phyloP scores from a whole-genome alignment of 2,329 filamentous ascomycete genomes.

The Orbilia oligospora region DNA sequence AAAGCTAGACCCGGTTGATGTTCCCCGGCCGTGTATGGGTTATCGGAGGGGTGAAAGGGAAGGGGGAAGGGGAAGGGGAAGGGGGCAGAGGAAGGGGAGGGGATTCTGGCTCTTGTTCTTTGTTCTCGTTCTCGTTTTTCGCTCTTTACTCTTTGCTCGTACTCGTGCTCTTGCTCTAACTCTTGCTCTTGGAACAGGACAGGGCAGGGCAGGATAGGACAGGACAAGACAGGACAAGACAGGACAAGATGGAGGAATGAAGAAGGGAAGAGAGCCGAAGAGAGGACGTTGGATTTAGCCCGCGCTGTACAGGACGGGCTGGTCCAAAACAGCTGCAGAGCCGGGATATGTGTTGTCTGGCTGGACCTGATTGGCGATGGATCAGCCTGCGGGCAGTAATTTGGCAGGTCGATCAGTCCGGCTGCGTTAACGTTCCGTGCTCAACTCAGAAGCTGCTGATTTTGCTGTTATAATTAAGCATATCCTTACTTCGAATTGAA shows the following conservation, averaged over 20 bases:
- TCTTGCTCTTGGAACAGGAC: background rate
- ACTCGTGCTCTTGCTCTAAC: background rate
- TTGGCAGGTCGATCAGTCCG: constrained; percentile 59
- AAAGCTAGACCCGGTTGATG: constrained; percentile 53
- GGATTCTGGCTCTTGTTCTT: background rate
- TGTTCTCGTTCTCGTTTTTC: too few relatives aligned
- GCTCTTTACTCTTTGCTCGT: too few relatives aligned
- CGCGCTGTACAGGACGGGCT: background rate
- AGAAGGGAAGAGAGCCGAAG: background rate
- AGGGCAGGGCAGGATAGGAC: too few relatives aligned
- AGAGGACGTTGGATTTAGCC: constrained; percentile 47
- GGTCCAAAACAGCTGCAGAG: constrained; percentile 11
- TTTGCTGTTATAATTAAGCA: too few relatives aligned
- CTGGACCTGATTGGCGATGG: constrained; percentile 60
- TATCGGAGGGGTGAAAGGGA: constrained; percentile 2
- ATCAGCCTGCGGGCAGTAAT: constrained; percentile 58
- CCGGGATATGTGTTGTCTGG: constrained; percentile 35
- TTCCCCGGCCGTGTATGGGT: constrained; percentile 49
- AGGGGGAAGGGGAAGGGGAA: background rate
- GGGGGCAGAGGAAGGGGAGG: background rate
- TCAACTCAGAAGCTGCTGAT: constrained; percentile 29
- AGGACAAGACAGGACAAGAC: background rate
- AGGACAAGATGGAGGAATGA: constrained; percentile 27
- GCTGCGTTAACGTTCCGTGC: constrained; percentile 39
- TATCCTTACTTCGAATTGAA: too few relatives aligned